phyloP scores from a whole-genome alignment of 768 basidiomycete genomes.

The Omphalotus guepiniiformis region DNA sequence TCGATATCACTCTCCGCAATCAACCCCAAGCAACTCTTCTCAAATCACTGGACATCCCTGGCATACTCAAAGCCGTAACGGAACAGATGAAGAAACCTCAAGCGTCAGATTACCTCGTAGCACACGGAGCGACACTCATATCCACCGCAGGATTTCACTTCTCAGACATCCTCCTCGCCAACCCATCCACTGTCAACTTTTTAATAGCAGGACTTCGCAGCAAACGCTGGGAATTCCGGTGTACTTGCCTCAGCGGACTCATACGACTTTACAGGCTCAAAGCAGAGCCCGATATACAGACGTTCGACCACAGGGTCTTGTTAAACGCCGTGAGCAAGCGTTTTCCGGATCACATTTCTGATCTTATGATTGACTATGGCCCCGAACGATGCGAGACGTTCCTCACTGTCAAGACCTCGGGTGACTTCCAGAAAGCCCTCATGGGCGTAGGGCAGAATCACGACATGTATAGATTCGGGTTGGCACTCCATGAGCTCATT shows the following conservation, averaged over 20 bases:
- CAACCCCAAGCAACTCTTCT: slow-evolving; percentile 28
- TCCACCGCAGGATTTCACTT: slow-evolving; percentile 40
- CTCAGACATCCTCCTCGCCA: slow-evolving; percentile 37
- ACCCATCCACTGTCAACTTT: slow-evolving; percentile 41
- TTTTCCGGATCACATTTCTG: slow-evolving; percentile 41
- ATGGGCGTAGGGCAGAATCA: slow-evolving; percentile 40
- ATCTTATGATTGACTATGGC: slow-evolving; percentile 48
- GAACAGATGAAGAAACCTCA: slow-evolving; percentile 40
- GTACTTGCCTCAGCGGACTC: slow-evolving; percentile 48
- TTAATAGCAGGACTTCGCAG: slow-evolving; percentile 54
- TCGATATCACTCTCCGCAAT: slow-evolving; percentile 18
- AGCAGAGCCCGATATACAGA: slow-evolving; percentile 39
- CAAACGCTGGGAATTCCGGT: slow-evolving; percentile 49
- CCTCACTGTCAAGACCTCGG: slow-evolving; percentile 50
- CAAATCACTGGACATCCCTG: slow-evolving; percentile 37
- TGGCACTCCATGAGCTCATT: slow-evolving; percentile 46
- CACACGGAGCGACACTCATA: slow-evolving; percentile 50
- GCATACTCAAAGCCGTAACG: slow-evolving; percentile 39
- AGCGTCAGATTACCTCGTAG: slow-evolving; percentile 37
- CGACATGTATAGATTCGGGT: slow-evolving; percentile 49
- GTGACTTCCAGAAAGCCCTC: slow-evolving; percentile 60
- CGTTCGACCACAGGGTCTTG: slow-evolving; percentile 47
- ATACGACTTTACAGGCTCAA: slow-evolving; percentile 43
- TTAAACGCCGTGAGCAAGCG: slow-evolving; percentile 37
- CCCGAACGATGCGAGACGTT: slow-evolving; percentile 41